Conservation (phyloP, 345 rosid species). For the Psidium guajava region DNA sequence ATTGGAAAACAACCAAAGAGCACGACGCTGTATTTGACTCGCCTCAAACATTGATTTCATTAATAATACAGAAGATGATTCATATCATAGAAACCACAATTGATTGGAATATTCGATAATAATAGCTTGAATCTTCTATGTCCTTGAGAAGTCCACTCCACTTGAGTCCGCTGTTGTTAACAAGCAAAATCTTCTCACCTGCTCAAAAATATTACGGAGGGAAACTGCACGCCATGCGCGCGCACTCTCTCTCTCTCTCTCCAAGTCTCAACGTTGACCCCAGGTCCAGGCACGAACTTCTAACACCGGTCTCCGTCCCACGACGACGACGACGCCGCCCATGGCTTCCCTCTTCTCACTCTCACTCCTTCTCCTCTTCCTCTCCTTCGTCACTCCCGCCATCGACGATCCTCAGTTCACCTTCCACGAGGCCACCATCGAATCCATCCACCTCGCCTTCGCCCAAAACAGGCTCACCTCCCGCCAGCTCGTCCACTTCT, state of each 20-base stretch:
- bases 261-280: neutral
- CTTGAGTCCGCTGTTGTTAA: neutral
- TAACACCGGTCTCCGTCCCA: neutral
- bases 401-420: neutral
- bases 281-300: neutral
- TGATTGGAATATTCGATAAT: neutral
- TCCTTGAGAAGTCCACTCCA: neutral
- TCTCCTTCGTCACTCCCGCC: neutral
- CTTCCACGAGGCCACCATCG: constrained; percentile 15
- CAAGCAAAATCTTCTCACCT: neutral
- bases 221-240: neutral
- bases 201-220: neutral
- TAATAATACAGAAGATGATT: neutral
- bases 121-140: neutral
- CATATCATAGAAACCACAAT: neutral
- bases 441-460: constrained; percentile 13
- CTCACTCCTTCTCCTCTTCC: neutral
- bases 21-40: too few species aligned
- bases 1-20: too few species aligned
- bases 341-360: neutral
- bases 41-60: too few species aligned
- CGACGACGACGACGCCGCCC: neutral
- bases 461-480: constrained; percentile 11
- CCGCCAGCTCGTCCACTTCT: constrained; percentile 12
- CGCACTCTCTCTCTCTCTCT: neutral